Evolutionary conservation across 768 basidiomycete genomes (phyloP).

Genomic region (Rhodotorula diobovata): DNA sequence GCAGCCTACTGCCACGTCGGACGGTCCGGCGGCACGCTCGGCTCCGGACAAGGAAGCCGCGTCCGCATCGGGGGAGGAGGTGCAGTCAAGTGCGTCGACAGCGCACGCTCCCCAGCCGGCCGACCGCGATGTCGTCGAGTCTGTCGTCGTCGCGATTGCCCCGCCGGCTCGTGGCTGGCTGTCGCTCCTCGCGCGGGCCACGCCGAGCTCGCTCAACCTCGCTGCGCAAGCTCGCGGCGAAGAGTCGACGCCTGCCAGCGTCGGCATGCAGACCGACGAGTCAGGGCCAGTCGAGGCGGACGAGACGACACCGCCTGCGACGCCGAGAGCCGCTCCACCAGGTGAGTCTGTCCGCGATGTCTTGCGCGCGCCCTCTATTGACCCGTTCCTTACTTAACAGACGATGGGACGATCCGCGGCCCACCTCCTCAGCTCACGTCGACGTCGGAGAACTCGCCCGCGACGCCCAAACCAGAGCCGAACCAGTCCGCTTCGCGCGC

Average conservation of each 20-base stretch:
- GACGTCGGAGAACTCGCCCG: not conserved
- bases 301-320: not conserved
- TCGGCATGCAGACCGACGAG: not conserved
- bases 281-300: not conserved
- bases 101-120: not conserved
- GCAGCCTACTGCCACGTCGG: no score
- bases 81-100: not conserved
- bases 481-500: not conserved
- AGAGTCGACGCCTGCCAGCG: not conserved
- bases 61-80: not conserved
- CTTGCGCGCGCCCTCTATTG: rapidly evolving
- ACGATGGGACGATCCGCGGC: constrained; percentile 9
- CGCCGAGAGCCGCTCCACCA: not conserved
- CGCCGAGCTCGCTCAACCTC: not conserved
- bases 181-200: constrained; percentile 1
- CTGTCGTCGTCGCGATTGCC: no score
- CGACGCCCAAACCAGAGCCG: not conserved
- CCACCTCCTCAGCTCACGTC: not conserved
- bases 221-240: not conserved
- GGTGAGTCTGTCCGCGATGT: not conserved
- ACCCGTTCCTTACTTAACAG: not conserved
- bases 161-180: not conserved
- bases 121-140: not conserved
- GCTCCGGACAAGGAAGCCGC: no score
- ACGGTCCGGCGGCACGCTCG: not conserved